These are phyloP conservation scores for Phytopythium helicoides DNA, from an alignment of 352 stramenopile species.

Conservation along the genomic window DNA sequence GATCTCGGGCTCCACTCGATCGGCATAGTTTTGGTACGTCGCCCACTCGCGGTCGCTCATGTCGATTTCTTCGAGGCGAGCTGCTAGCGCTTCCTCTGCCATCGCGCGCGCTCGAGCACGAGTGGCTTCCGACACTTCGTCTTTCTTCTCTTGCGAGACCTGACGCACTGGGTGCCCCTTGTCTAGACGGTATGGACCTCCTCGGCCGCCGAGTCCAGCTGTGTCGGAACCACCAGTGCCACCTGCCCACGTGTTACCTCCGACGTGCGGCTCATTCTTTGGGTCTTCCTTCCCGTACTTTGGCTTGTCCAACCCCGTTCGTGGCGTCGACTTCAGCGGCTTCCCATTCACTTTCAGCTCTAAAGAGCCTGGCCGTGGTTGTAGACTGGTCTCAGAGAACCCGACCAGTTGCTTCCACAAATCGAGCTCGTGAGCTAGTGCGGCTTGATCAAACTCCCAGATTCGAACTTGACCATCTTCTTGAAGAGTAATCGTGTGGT, in stretches of 20 bases:
- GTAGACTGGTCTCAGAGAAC: constrained; percentile 10
- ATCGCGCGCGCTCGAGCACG: constrained; percentile 59
- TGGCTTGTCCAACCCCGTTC: constrained; percentile 66
- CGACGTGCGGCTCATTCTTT: constrained; percentile 93
- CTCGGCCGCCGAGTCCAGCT: constrained; percentile 89
- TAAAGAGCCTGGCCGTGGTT: constrained; percentile 10
- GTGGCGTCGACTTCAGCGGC: constrained; percentile 46
- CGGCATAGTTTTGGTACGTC: constrained; percentile 77
- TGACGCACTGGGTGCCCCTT: constrained; percentile 94
- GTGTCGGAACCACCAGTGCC: constrained; percentile 93
- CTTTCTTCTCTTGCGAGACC: constrained; percentile 92
- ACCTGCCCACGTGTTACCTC: constrained; percentile 94
- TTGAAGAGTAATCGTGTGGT: constrained; percentile 54
- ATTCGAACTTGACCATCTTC: constrained; percentile 49
- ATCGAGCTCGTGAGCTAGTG: constrained; percentile 41
- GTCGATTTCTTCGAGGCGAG: constrained; percentile 73
- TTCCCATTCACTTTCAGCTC: constrained; percentile 52
- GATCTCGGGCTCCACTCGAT: constrained; percentile 73
- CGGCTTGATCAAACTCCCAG: constrained; percentile 57
- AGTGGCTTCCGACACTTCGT: constrained; percentile 89
- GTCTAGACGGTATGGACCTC: constrained; percentile 94
- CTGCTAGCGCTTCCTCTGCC: constrained; percentile 69
- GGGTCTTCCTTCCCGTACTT: constrained; percentile 95
- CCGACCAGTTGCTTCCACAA: constrained; percentile 76
- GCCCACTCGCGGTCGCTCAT: constrained; percentile 83